Conservation (phyloP, 2,329 filamentous ascomycete genomes). For the Calonectria naviculata region DNA sequence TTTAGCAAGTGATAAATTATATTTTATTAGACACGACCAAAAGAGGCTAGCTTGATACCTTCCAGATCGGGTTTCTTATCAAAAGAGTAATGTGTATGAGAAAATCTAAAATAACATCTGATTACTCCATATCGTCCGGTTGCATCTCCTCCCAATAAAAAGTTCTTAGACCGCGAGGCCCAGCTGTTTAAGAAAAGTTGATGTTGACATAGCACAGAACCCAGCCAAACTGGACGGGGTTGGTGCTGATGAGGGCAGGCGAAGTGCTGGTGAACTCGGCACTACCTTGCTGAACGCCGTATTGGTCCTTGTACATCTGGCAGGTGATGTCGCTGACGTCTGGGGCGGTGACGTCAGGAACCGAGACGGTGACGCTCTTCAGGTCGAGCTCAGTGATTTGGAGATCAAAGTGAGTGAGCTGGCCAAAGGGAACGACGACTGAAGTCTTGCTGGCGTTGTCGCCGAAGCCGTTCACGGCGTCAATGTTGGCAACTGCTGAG, state of each 20-base stretch:
- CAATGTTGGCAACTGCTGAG: slow-evolving; percentile 11
- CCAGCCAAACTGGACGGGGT: slow-evolving; percentile 31
- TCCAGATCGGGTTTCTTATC: too few species aligned
- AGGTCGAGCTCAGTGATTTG: slow-evolving; percentile 18
- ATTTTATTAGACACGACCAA: too few species aligned
- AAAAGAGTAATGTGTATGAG: background rate
- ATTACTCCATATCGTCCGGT: too few species aligned
- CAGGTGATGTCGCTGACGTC: slow-evolving; percentile 24
- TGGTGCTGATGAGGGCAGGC: slow-evolving; percentile 23
- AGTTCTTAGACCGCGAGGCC: too few species aligned
- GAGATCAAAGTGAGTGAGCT: slow-evolving; percentile 13
- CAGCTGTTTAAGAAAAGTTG: background rate
- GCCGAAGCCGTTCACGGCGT: slow-evolving; percentile 10
- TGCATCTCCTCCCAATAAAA: too few species aligned
- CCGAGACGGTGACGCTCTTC: slow-evolving; percentile 11
- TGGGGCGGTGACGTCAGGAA: background rate
- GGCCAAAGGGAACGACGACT: slow-evolving; percentile 16
- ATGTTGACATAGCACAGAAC: slow-evolving; percentile 29
- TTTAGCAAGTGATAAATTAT: too few species aligned
- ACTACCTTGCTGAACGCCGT: slow-evolving; percentile 27
- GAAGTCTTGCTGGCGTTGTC: background rate
- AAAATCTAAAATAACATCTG: background rate
- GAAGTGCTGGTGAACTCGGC: slow-evolving; percentile 19
- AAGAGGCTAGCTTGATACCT: too few species aligned
- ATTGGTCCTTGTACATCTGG: slow-evolving; percentile 34